These are phyloP conservation scores for Metschnikowia continentalis DNA, from an alignment of 805 yeast species.

Conservation along the genomic window DNA sequence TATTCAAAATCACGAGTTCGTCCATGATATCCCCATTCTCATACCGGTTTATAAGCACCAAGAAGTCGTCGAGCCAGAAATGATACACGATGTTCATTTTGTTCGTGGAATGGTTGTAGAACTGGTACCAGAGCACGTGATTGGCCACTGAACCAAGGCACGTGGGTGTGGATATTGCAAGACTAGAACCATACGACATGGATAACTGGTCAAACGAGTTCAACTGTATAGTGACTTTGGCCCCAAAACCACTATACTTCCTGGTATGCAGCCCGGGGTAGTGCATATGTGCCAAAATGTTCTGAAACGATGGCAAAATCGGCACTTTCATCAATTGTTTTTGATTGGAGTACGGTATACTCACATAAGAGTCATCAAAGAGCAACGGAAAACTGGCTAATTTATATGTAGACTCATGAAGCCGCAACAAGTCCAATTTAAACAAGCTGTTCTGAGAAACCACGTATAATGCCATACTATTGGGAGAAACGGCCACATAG, in stretches of 20 bases:
- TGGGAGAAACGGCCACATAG: constrained; percentile 22
- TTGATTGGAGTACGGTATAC: constrained; percentile 14
- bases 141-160: constrained; percentile 17
- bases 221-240: constrained; percentile 17
- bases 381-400: constrained; percentile 16
- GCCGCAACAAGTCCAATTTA: constrained; percentile 20
- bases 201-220: constrained; percentile 13
- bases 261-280: constrained; percentile 16
- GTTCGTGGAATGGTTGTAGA: constrained; percentile 30
- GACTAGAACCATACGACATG: constrained; percentile 10
- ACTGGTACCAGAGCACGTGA: constrained; percentile 39
- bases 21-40: constrained; percentile 22
- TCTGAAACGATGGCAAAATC: constrained; percentile 27
- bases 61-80: constrained; percentile 32
- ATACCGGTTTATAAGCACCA: constrained; percentile 31
- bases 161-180: constrained; percentile 16
- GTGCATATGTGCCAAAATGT: constrained; percentile 21
- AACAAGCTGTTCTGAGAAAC: constrained; percentile 19
- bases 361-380: constrained; percentile 25
- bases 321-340: constrained; percentile 26
- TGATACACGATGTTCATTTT: constrained; percentile 32
- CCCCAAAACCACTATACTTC: constrained; percentile 7
- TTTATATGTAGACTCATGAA: constrained; percentile 5
- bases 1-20: constrained; percentile 35
- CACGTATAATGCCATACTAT: constrained; percentile 20